Percentiles rank a stretch among this genome's conserved stretches.
These are phyloP conservation scores for Penicillium arizonense DNA, from an alignment of 495 filamentous ascomycete species.

Conservation along the genomic window DNA sequence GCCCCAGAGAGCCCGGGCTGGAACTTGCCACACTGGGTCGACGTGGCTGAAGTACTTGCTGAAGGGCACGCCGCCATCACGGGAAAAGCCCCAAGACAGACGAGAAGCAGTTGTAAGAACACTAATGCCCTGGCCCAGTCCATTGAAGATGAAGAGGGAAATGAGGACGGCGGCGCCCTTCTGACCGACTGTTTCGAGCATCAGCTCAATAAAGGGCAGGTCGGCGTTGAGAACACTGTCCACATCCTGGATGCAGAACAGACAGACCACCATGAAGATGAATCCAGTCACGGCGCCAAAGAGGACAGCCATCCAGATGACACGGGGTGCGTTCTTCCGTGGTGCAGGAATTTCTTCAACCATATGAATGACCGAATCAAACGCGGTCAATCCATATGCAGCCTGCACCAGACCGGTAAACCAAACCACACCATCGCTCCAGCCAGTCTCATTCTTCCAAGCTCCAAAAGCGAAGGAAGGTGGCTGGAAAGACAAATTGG, in stretches of 20 bases:
- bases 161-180: constrained; percentile 37
- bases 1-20: constrained; percentile 44
- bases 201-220: constrained; percentile 46
- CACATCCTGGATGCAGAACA: constrained; percentile 69
- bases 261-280: constrained; percentile 69
- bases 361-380: constrained; percentile 64
- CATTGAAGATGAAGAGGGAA: constrained; percentile 50
- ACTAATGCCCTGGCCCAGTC: constrained; percentile 43
- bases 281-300: constrained; percentile 61
- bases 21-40: constrained; percentile 42
- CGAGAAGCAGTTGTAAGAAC: constrained; percentile 51
- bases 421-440: constrained; percentile 63
- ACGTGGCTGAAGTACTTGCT: constrained; percentile 41
- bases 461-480: constrained; percentile 52
- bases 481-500: constrained; percentile 39
- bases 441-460: constrained; percentile 62
- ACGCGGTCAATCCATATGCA: constrained; percentile 60
- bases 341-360: constrained; percentile 49
- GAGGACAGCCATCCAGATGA: constrained; percentile 42
- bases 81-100: constrained; percentile 54
- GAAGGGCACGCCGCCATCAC: constrained; percentile 54
- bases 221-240: constrained; percentile 51
- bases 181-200: constrained; percentile 40
- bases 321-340: constrained; percentile 38
- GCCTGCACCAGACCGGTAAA: constrained; percentile 61